phyloP scores from a whole-genome alignment of 208 protist genomes.

The Tritrichomonas musculus region DNA sequence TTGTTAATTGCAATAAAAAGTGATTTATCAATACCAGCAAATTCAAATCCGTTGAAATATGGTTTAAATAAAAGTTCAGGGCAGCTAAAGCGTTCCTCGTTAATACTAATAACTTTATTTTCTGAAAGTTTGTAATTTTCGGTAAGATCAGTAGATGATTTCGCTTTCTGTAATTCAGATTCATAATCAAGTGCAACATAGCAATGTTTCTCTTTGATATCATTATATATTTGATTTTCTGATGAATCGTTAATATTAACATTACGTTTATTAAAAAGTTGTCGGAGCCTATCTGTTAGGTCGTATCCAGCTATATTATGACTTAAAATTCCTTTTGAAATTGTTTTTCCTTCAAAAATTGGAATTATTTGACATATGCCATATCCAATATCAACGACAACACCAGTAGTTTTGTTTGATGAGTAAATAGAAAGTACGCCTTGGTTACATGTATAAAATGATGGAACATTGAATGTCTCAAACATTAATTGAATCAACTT shows the following conservation, averaged over 20 bases:
- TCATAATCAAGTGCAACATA: slow-evolving; percentile 64
- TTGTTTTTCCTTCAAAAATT: slow-evolving; percentile 74
- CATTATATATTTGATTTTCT: slow-evolving; percentile 59
- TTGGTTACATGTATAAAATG: slow-evolving; percentile 74
- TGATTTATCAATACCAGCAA: slow-evolving; percentile 55
- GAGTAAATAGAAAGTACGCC: slow-evolving; percentile 77
- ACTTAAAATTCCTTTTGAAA: slow-evolving; percentile 54
- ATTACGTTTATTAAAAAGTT: slow-evolving; percentile 37
- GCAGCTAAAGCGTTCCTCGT: slow-evolving; percentile 56
- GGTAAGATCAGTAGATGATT: slow-evolving; percentile 45
- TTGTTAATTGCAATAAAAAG: slow-evolving; percentile 58
- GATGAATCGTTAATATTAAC: slow-evolving; percentile 49
- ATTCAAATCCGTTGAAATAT: slow-evolving; percentile 50
- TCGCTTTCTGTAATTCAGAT: slow-evolving; percentile 54
- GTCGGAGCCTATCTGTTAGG: slow-evolving; percentile 62
- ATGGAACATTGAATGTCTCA: slow-evolving; percentile 67
- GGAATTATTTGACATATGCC: slow-evolving; percentile 85
- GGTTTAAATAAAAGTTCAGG: slow-evolving; percentile 72
- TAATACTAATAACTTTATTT: slow-evolving; percentile 52
- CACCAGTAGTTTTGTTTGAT: slow-evolving; percentile 67
- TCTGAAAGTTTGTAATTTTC: slow-evolving; percentile 65
- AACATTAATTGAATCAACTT: slow-evolving; percentile 77
- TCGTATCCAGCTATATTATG: slow-evolving; percentile 64
- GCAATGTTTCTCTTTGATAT: slow-evolving; percentile 66
- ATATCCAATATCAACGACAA: slow-evolving; percentile 85